Percentiles rank a stretch among this genome's conserved stretches.
Conservation (phyloP, 2,329 filamentous ascomycete genomes). For the Aspergillus melleus region DNA sequence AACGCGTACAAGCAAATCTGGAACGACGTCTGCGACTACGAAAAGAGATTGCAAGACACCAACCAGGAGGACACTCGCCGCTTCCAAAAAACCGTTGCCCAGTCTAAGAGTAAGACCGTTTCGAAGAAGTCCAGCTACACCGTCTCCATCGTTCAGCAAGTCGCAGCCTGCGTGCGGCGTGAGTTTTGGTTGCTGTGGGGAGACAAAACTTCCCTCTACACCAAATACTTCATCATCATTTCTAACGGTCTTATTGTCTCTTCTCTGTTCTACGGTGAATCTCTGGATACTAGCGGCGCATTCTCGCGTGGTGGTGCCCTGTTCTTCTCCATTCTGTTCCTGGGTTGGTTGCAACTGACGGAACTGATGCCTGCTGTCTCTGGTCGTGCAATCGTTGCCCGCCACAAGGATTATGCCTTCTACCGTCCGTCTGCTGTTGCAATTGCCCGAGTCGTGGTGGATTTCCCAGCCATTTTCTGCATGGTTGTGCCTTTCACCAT, state of each 20-base stretch:
- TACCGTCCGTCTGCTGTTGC: slow-evolving; percentile 68
- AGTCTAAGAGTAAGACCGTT: slow-evolving; percentile 65
- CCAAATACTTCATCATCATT: slow-evolving; percentile 77
- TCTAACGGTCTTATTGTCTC: slow-evolving; percentile 74
- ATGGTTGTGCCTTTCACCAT: slow-evolving; percentile 62
- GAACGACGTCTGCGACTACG: slow-evolving; percentile 62
- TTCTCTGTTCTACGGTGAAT: slow-evolving; percentile 72
- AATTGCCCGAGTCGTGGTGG: slow-evolving; percentile 62
- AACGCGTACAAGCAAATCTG: slow-evolving; percentile 61
- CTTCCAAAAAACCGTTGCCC: slow-evolving; percentile 65
- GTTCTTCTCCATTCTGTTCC: slow-evolving; percentile 68
- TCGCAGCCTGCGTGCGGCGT: slow-evolving; percentile 60
- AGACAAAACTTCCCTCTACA: slow-evolving; percentile 72
- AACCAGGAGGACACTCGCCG: slow-evolving; percentile 61
- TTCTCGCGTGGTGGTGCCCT: slow-evolving; percentile 64
- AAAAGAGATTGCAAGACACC: slow-evolving; percentile 57
- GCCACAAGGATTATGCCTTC: slow-evolving; percentile 68
- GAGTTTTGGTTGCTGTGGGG: slow-evolving; percentile 79
- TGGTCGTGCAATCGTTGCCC: slow-evolving; percentile 67
- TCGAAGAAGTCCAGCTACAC: slow-evolving; percentile 73
- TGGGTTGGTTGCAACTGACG: slow-evolving; percentile 71
- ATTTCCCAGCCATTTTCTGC: slow-evolving; percentile 60
- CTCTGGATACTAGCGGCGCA: slow-evolving; percentile 59
- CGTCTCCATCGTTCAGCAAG: slow-evolving; percentile 70
- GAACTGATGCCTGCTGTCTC: slow-evolving; percentile 77